Conservation (phyloP, 805 yeast genomes). For the Debaryomyces tyrocola region DNA sequence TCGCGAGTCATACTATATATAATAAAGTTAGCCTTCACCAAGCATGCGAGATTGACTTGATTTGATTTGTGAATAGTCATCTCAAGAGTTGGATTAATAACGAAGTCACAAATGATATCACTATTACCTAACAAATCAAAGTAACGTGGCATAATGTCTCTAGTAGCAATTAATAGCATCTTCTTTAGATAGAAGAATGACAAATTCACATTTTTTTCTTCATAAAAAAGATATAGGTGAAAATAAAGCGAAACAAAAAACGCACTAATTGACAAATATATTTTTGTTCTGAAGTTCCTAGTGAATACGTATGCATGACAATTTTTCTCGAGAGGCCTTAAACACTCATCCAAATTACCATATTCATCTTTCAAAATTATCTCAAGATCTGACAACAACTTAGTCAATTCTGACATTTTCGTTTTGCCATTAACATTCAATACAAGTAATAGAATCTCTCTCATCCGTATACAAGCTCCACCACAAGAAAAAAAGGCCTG, state of each 20-base stretch:
- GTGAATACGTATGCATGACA: slow-evolving; percentile 7
- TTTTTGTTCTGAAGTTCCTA: slow-evolving; percentile 21
- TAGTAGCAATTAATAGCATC: slow-evolving; percentile 24
- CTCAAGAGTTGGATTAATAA: slow-evolving; percentile 36
- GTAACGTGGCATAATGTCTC: slow-evolving; percentile 37
- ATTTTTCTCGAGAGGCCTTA: slow-evolving; percentile 11
- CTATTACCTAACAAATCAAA: slow-evolving; percentile 31
- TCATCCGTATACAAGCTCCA: slow-evolving; percentile 1
- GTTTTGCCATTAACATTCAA: slow-evolving; percentile 41
- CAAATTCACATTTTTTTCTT: slow-evolving; percentile 28
- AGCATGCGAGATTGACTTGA: slow-evolving; percentile 28
- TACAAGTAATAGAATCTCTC: slow-evolving; percentile 35
- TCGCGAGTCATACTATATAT: slow-evolving; percentile 22
- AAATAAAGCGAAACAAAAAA: slow-evolving; percentile 40
- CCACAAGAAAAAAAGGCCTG: slow-evolving; percentile 19
- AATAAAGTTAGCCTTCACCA: slow-evolving; percentile 29
- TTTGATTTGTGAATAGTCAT: slow-evolving; percentile 31
- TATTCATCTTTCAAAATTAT: slow-evolving; percentile 23
- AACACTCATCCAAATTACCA: slow-evolving; percentile 23
- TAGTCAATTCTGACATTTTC: slow-evolving; percentile 36
- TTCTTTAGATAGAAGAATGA: slow-evolving; percentile 40
- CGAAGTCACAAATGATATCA: slow-evolving; percentile 35
- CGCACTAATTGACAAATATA: slow-evolving; percentile 26
- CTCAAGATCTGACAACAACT: slow-evolving; percentile 38
- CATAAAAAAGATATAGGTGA: slow-evolving; percentile 44